Evolutionary conservation across 768 basidiomycete species (phyloP), one percentile per base, ranked within the genome.

Genomic region (Tephrocybe sp.): DNA sequence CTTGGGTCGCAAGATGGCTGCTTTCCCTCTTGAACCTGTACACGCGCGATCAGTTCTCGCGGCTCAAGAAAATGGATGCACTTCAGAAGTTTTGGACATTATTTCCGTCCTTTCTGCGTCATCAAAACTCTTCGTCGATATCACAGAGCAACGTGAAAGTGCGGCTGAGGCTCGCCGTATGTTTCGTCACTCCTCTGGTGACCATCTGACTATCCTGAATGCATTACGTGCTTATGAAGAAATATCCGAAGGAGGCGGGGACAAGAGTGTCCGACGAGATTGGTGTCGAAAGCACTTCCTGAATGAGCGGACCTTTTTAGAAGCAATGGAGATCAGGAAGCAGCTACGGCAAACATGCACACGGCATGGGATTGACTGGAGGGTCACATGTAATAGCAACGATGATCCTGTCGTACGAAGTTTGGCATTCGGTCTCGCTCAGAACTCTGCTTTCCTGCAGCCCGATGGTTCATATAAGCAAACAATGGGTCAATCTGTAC

Each of bases 21-120:
- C 72, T n/a, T 91, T 94, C 61, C 97, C 97, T 2, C 79, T 97
- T n/a, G 93, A 97, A 57, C 93, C 95, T 1, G 70, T 81, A 25
- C 79, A 84, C 47, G 82, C 94, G 0, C 83, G 91, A 24, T 79
- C 87, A 34, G 69, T 98, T 25, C 71, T 98, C 45, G 87, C 88
- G 12, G 89, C 95, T 1, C 78, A 80, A 60, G 76, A 79, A 16
- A 70, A 84, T 45, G 78, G 77, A 1, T 97, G 92, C 69, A 81
- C 87, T 0, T 61, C 72, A 15, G 92, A 95, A 65, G 75, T 95
- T 31, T 72, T 97, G 56, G 83, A 88, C 58, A 87, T 98, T 57
- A 73, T 97, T 53, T 86, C 94, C 9, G 66, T 98, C 22, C 74
- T 94, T 31, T 89, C 91, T 10, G 76, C 86, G 3, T 88, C 88